Evolutionary conservation across 768 basidiomycete genomes (phyloP).

Genomic region (Tylopilus balloui): DNA sequence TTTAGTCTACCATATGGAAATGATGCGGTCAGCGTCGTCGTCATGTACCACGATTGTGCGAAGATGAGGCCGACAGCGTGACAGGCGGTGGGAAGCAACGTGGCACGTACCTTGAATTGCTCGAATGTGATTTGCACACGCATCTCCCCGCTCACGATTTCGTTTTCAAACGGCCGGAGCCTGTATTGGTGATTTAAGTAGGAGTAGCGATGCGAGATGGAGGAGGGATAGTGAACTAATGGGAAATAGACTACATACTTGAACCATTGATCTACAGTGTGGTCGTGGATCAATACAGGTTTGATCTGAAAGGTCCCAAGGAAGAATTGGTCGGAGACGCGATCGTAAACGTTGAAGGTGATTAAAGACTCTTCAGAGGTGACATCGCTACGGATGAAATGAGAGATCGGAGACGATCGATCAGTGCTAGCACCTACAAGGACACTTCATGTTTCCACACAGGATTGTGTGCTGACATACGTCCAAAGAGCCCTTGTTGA

Average conservation of each 20-base stretch:
- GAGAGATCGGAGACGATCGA: conserved; percentile 16
- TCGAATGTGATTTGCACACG: conserved; percentile 93
- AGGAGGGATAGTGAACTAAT: conserved; percentile 12
- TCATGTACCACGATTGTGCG: conserved; percentile 22
- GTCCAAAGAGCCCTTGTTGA: conserved; percentile 52
- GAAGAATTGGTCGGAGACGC: conserved; percentile 79
- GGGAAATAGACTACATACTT: conserved; percentile 53
- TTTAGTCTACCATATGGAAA: conserved; percentile 55
- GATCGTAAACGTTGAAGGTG: conserved; percentile 90
- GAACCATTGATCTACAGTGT: conserved; percentile 96
- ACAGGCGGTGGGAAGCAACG: conserved; percentile 23
- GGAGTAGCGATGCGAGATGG: conserved; percentile 6
- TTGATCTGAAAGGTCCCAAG: conserved; percentile 89
- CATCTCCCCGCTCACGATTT: conserved; percentile 88
- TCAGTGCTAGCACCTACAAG: conserved; percentile 61
- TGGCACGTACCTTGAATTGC: conserved; percentile 65
- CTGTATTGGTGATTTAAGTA: conserved; percentile 35
- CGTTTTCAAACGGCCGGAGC: conserved; percentile 70
- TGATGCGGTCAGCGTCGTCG: conserved; percentile 14
- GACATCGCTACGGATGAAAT: conserved; percentile 67
- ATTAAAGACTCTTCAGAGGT: conserved; percentile 82
- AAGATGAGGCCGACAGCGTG: conserved; percentile 23
- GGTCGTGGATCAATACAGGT: conserved; percentile 86
- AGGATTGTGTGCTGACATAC: conserved; percentile 77
- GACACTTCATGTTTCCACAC: conserved; percentile 99